Percentiles rank a stretch among this genome's conserved stretches.
Conservation (phyloP, 2,329 filamentous ascomycete species). For the Escovopsis sp. region DNA sequence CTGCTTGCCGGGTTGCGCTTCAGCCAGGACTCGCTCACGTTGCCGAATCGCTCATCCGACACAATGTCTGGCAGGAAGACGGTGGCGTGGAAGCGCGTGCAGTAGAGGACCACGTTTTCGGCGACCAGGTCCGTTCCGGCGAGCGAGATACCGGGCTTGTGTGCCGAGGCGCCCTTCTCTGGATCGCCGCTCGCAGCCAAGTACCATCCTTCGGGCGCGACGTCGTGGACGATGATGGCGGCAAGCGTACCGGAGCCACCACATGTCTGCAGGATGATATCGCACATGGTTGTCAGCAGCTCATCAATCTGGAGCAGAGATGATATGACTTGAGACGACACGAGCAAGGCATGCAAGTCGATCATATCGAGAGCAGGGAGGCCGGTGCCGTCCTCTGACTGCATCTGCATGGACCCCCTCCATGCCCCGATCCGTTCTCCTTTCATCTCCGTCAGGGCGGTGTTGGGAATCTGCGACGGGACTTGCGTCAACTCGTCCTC, state of each 20-base stretch:
- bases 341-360: constrained; percentile 62
- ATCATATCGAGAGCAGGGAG: constrained; percentile 71
- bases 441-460: constrained; percentile 33
- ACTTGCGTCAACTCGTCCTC: constrained; percentile 25
- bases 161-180: constrained; percentile 51
- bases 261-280: constrained; percentile 66
- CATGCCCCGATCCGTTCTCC: constrained; percentile 48
- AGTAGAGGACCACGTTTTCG: constrained; percentile 63
- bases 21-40: constrained; percentile 55
- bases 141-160: constrained; percentile 50
- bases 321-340: constrained; percentile 66
- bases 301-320: constrained; percentile 64
- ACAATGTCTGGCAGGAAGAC: constrained; percentile 62
- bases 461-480: constrained; percentile 14
- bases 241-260: constrained; percentile 55
- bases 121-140: constrained; percentile 54
- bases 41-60: constrained; percentile 64
- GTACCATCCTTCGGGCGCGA: constrained; percentile 48
- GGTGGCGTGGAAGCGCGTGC: constrained; percentile 58
- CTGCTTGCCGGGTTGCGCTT: constrained; percentile 54
- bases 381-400: constrained; percentile 42
- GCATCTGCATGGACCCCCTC: constrained; percentile 42
- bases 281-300: constrained; percentile 65
- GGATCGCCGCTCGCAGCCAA: constrained; percentile 61
- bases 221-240: constrained; percentile 59